Conservation (phyloP, 75 land plant genomes). For the Pinus albicaulis region DNA sequence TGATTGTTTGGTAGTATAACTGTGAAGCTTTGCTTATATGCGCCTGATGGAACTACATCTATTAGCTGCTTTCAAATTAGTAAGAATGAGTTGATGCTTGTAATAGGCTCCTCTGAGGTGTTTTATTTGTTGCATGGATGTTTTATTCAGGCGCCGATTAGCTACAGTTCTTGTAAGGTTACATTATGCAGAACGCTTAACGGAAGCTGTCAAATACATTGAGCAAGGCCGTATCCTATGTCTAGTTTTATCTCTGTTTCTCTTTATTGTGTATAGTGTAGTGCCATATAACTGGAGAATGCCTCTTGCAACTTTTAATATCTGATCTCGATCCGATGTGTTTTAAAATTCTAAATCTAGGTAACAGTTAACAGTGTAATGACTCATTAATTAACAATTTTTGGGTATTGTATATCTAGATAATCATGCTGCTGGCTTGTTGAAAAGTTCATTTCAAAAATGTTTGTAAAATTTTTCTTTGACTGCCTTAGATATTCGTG, state of each 20-base stretch:
- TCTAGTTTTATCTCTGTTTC: not conserved
- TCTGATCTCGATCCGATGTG: not conserved
- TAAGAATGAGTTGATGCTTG: not conserved
- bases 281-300: not conserved
- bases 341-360: not conserved
- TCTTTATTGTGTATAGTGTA: not conserved
- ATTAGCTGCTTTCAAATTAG: not conserved
- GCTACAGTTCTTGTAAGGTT: constrained; percentile 64
- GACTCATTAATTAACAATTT: not conserved
- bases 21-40: not conserved
- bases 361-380: not conserved
- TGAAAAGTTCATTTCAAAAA: not conserved
- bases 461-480: constrained; percentile 3
- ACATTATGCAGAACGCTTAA: constrained; percentile 77
- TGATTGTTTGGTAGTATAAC: constrained; percentile 3
- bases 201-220: constrained; percentile 86
- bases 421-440: not conserved
- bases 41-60: not conserved
- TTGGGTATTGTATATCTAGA: not conserved
- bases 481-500: constrained; percentile 49
- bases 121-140: not conserved
- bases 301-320: not conserved
- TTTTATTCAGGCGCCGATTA: constrained; percentile 62
- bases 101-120: not conserved
- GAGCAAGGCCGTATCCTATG: constrained; percentile 83